Percentiles rank a stretch among this genome's conserved stretches.
These are phyloP conservation scores for Sophora flavescens DNA, from an alignment of 306 rosid genomes.

Conservation along the genomic window DNA sequence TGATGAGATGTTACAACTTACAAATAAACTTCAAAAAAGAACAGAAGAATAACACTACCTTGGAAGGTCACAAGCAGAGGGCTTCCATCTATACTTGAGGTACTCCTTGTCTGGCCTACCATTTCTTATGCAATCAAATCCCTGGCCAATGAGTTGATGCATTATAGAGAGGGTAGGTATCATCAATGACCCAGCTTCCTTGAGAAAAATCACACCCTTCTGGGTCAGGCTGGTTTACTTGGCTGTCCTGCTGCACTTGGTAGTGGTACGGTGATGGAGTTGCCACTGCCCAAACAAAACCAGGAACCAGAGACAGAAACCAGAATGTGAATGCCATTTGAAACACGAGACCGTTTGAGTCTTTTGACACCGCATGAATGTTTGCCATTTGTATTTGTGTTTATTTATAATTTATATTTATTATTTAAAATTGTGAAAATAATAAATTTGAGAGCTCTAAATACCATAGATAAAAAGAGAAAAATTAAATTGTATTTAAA, in stretches of 20 bases:
- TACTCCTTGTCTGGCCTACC: constrained; percentile 58
- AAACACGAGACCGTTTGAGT: too few species aligned
- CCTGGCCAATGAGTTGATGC: constrained; percentile 48
- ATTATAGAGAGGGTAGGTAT: constrained; percentile 56
- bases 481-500: too few species aligned
- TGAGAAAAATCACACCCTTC: constrained; percentile 45
- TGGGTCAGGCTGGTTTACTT: neutral
- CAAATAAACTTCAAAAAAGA: too few species aligned
- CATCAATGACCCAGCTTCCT: constrained; percentile 58
- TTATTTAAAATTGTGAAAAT: too few species aligned
- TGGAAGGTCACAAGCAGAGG: constrained; percentile 61
- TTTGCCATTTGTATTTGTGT: too few species aligned
- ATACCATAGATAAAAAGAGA: too few species aligned
- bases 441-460: too few species aligned
- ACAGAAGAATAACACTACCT: constrained; percentile 43
- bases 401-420: too few species aligned
- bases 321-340: too few species aligned
- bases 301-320: too few species aligned
- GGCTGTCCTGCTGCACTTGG: neutral
- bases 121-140: constrained; percentile 57
- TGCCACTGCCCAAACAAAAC: constrained; percentile 9
- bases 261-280: constrained; percentile 2
- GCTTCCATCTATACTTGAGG: constrained; percentile 65
- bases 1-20: too few species aligned
- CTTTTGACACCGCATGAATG: neutral